Conservation (phyloP, 192 early-diverging fungal genomes). For the Dispira parvispora region DNA sequence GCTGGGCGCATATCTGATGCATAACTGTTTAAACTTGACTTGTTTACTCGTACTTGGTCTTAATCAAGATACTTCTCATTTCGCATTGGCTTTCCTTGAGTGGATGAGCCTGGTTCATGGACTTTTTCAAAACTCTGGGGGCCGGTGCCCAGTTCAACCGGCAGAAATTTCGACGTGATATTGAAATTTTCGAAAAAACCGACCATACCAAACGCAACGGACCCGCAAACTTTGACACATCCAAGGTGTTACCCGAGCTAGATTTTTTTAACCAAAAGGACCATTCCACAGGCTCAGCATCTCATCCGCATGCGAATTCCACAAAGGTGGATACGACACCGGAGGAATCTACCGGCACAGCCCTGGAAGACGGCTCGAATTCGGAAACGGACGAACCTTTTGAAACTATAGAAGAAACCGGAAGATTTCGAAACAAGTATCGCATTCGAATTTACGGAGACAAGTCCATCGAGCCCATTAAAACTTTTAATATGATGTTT, state of each 20-base stretch:
- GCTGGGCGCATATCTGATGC: too few species aligned
- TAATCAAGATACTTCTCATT: neutral
- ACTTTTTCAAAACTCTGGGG: conserved; percentile 76
- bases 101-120: conserved; percentile 21
- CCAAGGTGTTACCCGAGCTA: neutral
- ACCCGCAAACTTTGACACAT: neutral
- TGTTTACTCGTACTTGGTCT: neutral
- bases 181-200: conserved; percentile 62
- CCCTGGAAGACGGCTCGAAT: conserved; percentile 11
- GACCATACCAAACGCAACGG: neutral
- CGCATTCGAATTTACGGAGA: conserved; percentile 71
- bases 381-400: conserved; percentile 18
- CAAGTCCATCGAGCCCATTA: conserved; percentile 72
- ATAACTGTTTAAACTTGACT: too few species aligned
- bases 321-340: conserved; percentile 13
- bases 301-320: conserved; percentile 8
- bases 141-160: conserved; percentile 81
- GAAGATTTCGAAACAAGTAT: conserved; percentile 55
- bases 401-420: conserved; percentile 18
- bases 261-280: conserved; percentile 12
- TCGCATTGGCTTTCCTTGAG: neutral
- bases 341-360: neutral
- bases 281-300: conserved; percentile 11
- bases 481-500: conserved; percentile 61
- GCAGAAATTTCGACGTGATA: conserved; percentile 58